phyloP scores from a whole-genome alignment of 2,329 filamentous ascomycete genomes.

The Colletotrichum nymphaeae region DNA sequence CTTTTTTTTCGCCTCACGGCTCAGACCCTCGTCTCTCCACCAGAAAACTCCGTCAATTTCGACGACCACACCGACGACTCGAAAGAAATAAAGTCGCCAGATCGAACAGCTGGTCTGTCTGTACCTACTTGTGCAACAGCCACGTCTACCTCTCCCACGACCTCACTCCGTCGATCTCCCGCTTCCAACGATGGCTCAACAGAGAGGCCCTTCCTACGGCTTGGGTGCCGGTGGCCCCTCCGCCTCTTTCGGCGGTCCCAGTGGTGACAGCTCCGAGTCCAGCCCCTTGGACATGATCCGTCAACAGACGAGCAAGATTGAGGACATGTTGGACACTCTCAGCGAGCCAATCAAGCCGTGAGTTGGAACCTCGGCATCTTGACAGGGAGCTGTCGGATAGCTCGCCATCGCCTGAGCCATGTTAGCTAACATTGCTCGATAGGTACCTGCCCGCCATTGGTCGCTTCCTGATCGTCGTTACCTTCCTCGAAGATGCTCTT shows the following conservation, averaged over 20 bases:
- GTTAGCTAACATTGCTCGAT: slow-evolving; percentile 42
- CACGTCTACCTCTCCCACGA: slow-evolving; percentile 17
- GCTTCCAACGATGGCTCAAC: slow-evolving; percentile 35
- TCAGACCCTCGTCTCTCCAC: slow-evolving; percentile 21
- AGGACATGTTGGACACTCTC: slow-evolving; percentile 88
- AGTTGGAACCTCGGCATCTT: slow-evolving; percentile 54
- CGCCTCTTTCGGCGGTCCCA: slow-evolving; percentile 33
- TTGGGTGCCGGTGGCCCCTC: slow-evolving; percentile 35
- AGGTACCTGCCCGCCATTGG: slow-evolving; percentile 96
- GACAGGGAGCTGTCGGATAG: slow-evolving; percentile 14
- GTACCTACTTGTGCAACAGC: slow-evolving; percentile 33
- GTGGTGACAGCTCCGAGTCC: slow-evolving; percentile 58
- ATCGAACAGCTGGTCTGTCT: slow-evolving; percentile 34
- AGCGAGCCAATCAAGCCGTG: slow-evolving; percentile 96
- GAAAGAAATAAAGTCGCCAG: neutral
- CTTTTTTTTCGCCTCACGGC: slow-evolving; percentile 18
- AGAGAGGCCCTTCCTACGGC: slow-evolving; percentile 37
- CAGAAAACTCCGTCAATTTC: slow-evolving; percentile 7
- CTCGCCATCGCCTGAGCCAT: slow-evolving; percentile 8
- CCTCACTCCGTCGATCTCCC: neutral
- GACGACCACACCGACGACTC: slow-evolving; percentile 1
- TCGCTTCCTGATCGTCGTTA: slow-evolving; percentile 97
- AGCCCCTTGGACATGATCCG: slow-evolving; percentile 89
- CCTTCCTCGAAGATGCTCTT: slow-evolving; percentile 95
- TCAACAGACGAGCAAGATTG: slow-evolving; percentile 97